Percentiles rank a stretch among this genome's conserved stretches.
Conservation (phyloP, 2,329 filamentous ascomycete genomes). For the Pseudogymnoascus sp. region DNA sequence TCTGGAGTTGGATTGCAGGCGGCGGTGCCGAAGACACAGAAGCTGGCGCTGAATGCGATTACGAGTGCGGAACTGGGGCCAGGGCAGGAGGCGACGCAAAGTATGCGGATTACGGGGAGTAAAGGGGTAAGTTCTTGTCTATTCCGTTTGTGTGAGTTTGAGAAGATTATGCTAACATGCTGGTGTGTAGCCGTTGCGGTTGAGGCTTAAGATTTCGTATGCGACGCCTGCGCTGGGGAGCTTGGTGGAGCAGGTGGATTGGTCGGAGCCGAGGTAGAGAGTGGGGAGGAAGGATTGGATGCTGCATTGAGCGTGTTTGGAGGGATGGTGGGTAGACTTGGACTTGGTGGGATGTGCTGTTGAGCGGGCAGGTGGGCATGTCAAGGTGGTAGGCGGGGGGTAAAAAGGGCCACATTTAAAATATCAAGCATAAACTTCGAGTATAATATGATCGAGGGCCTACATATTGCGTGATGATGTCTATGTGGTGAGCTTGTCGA, state of each 20-base stretch:
- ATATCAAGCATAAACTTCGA: conserved; percentile 5
- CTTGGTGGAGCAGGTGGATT: conserved; percentile 91
- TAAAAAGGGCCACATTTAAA: neutral
- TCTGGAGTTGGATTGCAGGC: conserved; percentile 79
- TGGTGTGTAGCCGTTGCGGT: conserved; percentile 58
- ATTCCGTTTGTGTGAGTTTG: neutral
- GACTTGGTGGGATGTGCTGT: neutral
- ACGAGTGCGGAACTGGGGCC: conserved; percentile 68
- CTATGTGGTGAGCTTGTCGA: neutral
- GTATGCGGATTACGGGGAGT: conserved; percentile 77
- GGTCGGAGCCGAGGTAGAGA: conserved; percentile 63
- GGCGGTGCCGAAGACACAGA: conserved; percentile 93
- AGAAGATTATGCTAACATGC: conserved; percentile 11
- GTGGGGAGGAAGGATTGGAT: neutral
- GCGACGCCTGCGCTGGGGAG: conserved; percentile 56
- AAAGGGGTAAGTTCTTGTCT: conserved; percentile 68
- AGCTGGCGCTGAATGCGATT: conserved; percentile 83
- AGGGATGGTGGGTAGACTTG: neutral
- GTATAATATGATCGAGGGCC: neutral
- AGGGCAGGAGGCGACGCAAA: conserved; percentile 77
- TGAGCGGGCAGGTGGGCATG: neutral
- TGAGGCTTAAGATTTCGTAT: conserved; percentile 80
- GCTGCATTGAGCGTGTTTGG: neutral
- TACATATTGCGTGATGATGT: neutral
- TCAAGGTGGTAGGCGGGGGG: neutral